Base-by-base conservation (phyloP, 768 basidiomycete genomes). In the Boletus rex-veris region DNA sequence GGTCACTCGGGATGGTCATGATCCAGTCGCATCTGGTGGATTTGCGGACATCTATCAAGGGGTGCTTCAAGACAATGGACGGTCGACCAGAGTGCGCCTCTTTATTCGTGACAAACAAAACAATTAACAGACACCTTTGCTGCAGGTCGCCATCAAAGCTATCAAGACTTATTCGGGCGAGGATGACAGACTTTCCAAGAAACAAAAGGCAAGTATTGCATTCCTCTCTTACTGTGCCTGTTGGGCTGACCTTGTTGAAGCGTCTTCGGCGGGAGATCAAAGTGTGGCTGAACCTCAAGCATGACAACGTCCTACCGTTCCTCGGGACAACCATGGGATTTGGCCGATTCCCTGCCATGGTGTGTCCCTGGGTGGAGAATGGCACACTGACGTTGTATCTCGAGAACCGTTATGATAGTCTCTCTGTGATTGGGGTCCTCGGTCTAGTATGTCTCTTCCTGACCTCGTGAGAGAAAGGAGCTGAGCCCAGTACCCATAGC, bases 331-430 rank as follows among this genome's bases (percentile, higher is more conserved):
- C 26, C 26, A 28, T 28, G 26, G 26, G 26, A 28, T 28, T 24
- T 24, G 24, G 24, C 24, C 24, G 24, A 24, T 24, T 24, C 24
- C 24, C 24, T 24, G 24, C 24, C 8, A 28, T 28, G 26, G 26
- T 28, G 26, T 28, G 26, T 28, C 26, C 26, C 26, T 28, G 26
- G 26, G 26, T 28, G 26, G 26, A 28, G 8, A 28, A 28, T 28
- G 26, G 26, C 26, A 28, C 26, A 5, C 26, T 28, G 46, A 58
- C 54, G 14, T 24, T 53, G 16, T 66, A 70, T 45, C 50, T 70
- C 19, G 58, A 60, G 30, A 24, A 36, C 15, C 38, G 18, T 18
- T 21, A 45, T 30, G 53, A 53, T 12, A 48, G 50, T 4, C 59
- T 28, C 26, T 28, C 28, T 28, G 28, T 28, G 28, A 7, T 33